Percentiles rank a stretch among this genome's conserved stretches.
Evolutionary conservation across 192 early-diverging fungal species (phyloP).

Genomic region (Phycomyces blakesleeanus): DNA sequence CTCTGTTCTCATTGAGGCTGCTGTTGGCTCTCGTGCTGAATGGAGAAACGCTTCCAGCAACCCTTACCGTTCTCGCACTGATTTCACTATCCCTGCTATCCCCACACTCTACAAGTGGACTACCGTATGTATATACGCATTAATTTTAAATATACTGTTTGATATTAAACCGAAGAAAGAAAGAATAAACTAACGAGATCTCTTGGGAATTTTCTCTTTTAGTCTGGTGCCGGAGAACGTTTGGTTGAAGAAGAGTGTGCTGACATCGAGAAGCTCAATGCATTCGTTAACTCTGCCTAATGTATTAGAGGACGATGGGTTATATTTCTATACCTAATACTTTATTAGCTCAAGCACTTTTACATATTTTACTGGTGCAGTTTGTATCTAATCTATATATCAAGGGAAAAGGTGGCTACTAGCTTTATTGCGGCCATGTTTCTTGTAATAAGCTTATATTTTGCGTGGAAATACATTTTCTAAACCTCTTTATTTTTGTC

Average conservation of each 20-base stretch:
- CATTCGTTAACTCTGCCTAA: conserved; percentile 15
- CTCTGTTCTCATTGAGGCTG: conserved; percentile 37
- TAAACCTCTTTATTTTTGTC: no score
- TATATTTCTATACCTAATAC: neutral
- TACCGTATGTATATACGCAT: conserved; percentile 15
- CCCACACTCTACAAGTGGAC: conserved; percentile 43
- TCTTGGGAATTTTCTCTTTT: neutral
- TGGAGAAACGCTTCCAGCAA: conserved; percentile 36
- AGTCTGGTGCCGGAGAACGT: conserved; percentile 29
- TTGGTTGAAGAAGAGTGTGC: conserved; percentile 34
- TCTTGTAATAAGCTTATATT: no score
- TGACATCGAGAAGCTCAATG: conserved; percentile 14
- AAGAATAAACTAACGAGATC: neutral
- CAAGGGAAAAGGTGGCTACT: no score
- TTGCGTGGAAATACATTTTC: no score
- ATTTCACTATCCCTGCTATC: conserved; percentile 31
- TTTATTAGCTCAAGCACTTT: neutral
- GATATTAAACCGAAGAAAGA: neutral
- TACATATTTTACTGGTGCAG: no score
- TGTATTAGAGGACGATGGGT: neutral
- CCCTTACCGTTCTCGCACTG: conserved; percentile 32
- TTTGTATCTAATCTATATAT: neutral
- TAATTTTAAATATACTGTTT: neutral
- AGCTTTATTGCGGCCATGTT: no score
- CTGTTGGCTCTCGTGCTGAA: conserved; percentile 32